Base-by-base conservation (phyloP, 2,329 filamentous ascomycete genomes). In the Phialophora tarda region DNA sequence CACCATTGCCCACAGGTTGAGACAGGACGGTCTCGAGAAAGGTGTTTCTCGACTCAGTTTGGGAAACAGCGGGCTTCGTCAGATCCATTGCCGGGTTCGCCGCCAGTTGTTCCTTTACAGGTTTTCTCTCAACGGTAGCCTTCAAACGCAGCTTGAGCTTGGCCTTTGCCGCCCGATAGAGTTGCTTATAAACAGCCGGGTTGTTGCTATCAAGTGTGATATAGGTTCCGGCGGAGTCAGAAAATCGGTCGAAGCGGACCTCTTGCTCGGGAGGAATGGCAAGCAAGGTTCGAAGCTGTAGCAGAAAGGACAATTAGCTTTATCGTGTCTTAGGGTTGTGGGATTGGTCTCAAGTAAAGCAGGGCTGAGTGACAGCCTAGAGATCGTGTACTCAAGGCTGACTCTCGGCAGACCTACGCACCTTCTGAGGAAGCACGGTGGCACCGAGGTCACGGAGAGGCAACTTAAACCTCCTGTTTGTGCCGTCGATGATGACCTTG, bases 141-240 rank as follows among this genome's bases (percentile, higher is more conserved):
- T 88, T 91, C 66, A 99, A 86, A 79, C 95, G 93, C 73, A 99
- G 89, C 88, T 98, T 99, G 71, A 93, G 88, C 85, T 99, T 99
- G 44, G 95, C 95, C 83, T 97, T 99, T 71, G 95, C 95, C 72
- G 95, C 95, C 74, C 95, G 90, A 78, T 95, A 94, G 50, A 99
- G 89, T 77, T 97, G 95, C 84, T 97, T 98, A 85, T 97, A 99
- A 75, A 96, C 91, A 54, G 91, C 84, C 8, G 86, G 81, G 75
- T 97, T 96, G 76, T 84, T 83, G 69, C 88, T 83, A 77, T 97
- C 90, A 67, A 99, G 89, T 53, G 86, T 84, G 71, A 98, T 86
- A 79, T 91, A 98, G 71, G 88, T 83, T 54, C 85, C 90, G 71
- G 92, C 91, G 71, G 93, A 97, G 80, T 99, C 95, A 71, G 95